phyloP scores from a whole-genome alignment of 2,329 filamentous ascomycete genomes.

The Setomelanomma holmii region DNA sequence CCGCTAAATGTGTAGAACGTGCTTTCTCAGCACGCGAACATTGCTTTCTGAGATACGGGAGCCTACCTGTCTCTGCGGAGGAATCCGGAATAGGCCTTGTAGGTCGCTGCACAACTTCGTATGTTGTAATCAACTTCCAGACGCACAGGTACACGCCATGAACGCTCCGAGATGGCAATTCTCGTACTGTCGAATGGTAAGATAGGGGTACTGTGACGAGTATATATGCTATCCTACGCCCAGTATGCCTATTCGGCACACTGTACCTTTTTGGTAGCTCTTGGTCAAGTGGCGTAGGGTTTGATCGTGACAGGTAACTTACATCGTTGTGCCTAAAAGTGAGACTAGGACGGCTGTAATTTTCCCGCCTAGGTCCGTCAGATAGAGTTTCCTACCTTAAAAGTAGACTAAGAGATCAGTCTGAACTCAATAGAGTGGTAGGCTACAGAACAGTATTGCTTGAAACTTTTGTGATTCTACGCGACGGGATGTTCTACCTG shows the following conservation, averaged over 20 bases:
- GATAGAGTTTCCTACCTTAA: background rate
- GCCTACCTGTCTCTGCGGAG: background rate
- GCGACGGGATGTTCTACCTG: slow-evolving; percentile 7
- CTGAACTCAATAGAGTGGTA: background rate
- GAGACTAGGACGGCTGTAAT: background rate
- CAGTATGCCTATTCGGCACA: too few species aligned
- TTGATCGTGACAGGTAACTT: too few species aligned
- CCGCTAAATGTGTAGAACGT: background rate
- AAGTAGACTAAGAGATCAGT: background rate
- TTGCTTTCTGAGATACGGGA: background rate
- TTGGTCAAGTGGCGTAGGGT: too few species aligned
- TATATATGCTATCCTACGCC: too few species aligned
- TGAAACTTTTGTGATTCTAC: slow-evolving; percentile 8
- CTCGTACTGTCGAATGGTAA: background rate
- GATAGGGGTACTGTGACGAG: too few species aligned
- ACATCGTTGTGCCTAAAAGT: background rate
- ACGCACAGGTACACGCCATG: background rate
- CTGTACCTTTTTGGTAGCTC: too few species aligned
- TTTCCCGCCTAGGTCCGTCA: background rate
- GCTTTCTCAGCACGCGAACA: too few species aligned
- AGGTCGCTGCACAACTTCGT: background rate
- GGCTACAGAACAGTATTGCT: slow-evolving; percentile 2
- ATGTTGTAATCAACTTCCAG: background rate
- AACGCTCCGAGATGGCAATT: background rate
- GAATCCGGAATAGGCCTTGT: background rate